Conservation (phyloP, 371 early-diverging fungal species). For the Coemansia sp. region DNA sequence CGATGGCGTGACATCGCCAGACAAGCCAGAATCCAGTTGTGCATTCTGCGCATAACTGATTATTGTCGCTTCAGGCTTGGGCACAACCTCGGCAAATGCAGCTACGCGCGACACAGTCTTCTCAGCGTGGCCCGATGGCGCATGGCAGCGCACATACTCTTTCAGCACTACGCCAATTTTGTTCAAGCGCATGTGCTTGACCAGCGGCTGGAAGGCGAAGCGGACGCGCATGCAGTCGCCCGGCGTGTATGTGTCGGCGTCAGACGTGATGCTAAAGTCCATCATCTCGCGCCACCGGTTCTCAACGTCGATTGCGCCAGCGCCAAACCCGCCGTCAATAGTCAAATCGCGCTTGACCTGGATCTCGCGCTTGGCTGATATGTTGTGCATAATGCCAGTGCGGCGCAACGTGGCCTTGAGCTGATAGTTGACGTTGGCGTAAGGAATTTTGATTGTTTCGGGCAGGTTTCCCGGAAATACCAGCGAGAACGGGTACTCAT, state of each 20-base stretch:
- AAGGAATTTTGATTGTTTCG: constrained; percentile 42
- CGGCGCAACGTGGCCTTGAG: constrained; percentile 46
- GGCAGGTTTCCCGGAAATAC: constrained; percentile 46
- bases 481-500: constrained; percentile 46
- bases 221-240: constrained; percentile 37
- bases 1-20: background rate
- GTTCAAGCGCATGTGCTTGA: constrained; percentile 38
- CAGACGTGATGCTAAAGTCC: constrained; percentile 30
- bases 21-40: background rate
- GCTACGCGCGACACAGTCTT: constrained; percentile 45
- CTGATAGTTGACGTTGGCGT: constrained; percentile 43
- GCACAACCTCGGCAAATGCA: constrained; percentile 25
- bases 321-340: constrained; percentile 42
- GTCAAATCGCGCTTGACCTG: constrained; percentile 47
- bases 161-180: constrained; percentile 44
- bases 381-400: constrained; percentile 39
- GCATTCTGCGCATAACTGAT: background rate
- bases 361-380: constrained; percentile 23
- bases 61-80: background rate
- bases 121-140: constrained; percentile 39
- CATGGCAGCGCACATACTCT: constrained; percentile 51
- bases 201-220: constrained; percentile 46
- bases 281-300: constrained; percentile 49
- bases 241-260: constrained; percentile 43
- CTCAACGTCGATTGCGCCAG: constrained; percentile 46